These are phyloP conservation scores for Pachysandra terminalis DNA, from an alignment of 164 flowering plant species.

Conservation along the genomic window DNA sequence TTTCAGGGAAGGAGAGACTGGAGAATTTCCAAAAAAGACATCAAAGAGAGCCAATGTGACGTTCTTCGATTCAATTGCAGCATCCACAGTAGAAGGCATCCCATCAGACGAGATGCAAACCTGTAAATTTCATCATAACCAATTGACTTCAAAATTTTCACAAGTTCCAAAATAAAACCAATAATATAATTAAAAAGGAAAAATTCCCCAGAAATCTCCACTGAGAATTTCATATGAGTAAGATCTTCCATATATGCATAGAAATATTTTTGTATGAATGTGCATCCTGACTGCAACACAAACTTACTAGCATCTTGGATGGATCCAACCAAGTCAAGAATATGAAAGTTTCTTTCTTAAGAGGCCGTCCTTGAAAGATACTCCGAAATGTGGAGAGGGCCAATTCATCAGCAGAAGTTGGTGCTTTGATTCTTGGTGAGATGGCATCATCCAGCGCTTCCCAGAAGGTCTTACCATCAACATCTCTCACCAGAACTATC, in stretches of 20 bases:
- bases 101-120: conserved; percentile 61
- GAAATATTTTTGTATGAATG: background rate
- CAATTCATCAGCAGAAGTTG: conserved; percentile 52
- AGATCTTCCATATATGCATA: background rate
- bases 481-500: conserved; percentile 84
- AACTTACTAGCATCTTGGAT: conserved; percentile 74
- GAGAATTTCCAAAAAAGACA: conserved; percentile 65
- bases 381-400: conserved; percentile 70
- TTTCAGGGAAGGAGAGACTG: conserved; percentile 83
- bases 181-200: background rate
- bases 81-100: conserved; percentile 56
- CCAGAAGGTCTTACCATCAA: conserved; percentile 96
- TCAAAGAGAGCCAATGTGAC: conserved; percentile 68
- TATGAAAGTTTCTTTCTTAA: conserved; percentile 74
- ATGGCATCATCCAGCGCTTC: conserved; percentile 81
- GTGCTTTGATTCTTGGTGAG: conserved; percentile 68
- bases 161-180: background rate
- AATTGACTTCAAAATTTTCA: background rate
- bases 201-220: background rate
- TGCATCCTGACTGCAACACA: background rate
- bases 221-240: background rate
- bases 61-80: conserved; percentile 59
- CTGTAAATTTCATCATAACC: conserved; percentile 31
- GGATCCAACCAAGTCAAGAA: conserved; percentile 76
- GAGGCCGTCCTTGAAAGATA: conserved; percentile 65